A percentile compares a stretch with the other conserved stretches of the same genome.
Evolutionary conservation across 805 yeast genomes (phyloP).

Genomic region (Zygosaccharomyces lentus): DNA sequence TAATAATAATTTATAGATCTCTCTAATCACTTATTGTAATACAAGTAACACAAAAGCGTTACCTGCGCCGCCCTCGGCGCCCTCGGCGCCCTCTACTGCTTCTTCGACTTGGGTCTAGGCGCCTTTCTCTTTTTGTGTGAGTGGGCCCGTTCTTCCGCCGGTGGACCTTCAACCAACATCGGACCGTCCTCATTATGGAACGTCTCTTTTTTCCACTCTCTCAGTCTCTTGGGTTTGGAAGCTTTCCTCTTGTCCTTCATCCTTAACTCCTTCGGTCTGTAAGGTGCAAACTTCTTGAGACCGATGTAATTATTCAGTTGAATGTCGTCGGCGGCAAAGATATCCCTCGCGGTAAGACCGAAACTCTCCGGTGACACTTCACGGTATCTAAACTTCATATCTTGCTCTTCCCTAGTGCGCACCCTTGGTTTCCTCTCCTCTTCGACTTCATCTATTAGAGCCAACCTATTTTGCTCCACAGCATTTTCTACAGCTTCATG

Average conservation of each 20-base stretch:
- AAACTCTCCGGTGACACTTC: constrained; percentile 93
- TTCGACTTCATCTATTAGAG: constrained; percentile 65
- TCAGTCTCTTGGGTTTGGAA: constrained; percentile 73
- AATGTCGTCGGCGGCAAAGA: constrained; percentile 82
- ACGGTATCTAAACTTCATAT: constrained; percentile 70
- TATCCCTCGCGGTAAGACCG: constrained; percentile 83
- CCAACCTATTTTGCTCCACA: constrained; percentile 67
- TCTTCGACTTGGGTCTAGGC: background rate
- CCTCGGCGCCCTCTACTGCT: background rate
- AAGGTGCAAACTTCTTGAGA: constrained; percentile 89
- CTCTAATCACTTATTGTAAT: background rate
- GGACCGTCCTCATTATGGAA: constrained; percentile 60
- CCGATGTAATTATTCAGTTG: constrained; percentile 82
- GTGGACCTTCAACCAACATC: background rate
- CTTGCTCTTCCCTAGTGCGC: constrained; percentile 42
- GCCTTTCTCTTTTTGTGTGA: constrained; percentile 4
- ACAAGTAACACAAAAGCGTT: background rate
- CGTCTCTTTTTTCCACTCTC: constrained; percentile 85
- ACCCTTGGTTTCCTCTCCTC: constrained; percentile 58
- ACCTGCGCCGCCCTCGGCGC: too few relatives aligned
- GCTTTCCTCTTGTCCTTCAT: constrained; percentile 78
- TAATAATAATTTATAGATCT: background rate
- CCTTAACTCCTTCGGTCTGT: constrained; percentile 67
- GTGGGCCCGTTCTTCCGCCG: background rate
- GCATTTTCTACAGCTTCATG: constrained; percentile 69